A percentile compares a stretch with the other conserved stretches of the same genome.
These are phyloP conservation scores for Russula sp. DNA, from an alignment of 768 basidiomycete genomes.

Conservation along the genomic window DNA sequence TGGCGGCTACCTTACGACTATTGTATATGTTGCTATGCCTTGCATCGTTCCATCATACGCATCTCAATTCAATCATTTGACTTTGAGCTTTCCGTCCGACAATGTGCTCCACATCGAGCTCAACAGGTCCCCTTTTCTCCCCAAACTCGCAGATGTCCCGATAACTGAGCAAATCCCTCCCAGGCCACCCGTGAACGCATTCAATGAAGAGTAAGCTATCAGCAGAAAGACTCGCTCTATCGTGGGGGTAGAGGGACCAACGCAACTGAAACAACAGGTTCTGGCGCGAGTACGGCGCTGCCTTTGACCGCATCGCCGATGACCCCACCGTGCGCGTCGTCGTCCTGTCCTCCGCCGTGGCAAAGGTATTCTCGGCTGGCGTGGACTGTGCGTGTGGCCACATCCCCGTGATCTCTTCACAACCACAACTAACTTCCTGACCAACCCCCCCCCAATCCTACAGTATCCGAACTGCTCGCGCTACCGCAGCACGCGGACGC, in stretches of 20 bases:
- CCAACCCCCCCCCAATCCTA: neutral
- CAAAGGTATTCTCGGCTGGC: conserved; percentile 78
- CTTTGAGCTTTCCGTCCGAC: conserved; percentile 19
- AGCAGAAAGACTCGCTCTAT: no score
- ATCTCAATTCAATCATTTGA: conserved; percentile 17
- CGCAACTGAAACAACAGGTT: conserved; percentile 39
- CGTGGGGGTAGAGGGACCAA: no score
- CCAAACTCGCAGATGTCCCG: neutral
- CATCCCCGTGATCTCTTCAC: neutral
- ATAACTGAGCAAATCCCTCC: no score
- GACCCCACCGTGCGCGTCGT: conserved; percentile 60
- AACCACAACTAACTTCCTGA: neutral
- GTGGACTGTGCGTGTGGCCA: conserved; percentile 54
- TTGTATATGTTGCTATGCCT: neutral
- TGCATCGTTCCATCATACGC: conserved; percentile 14
- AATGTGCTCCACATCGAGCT: conserved; percentile 21
- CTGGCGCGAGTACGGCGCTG: conserved; percentile 62
- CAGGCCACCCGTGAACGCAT: conserved; percentile 21
- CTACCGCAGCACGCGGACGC: conserved; percentile 36
- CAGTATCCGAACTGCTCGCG: conserved; percentile 28
- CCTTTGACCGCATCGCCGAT: conserved; percentile 50
- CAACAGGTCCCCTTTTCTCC: conserved; percentile 11
- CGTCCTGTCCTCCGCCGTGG: conserved; percentile 63
- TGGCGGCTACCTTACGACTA: neutral
- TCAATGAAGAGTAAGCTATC: conserved; percentile 12